These are phyloP conservation scores for Colletotrichum sidae DNA, from an alignment of 2,329 filamentous ascomycete species.

Conservation along the genomic window DNA sequence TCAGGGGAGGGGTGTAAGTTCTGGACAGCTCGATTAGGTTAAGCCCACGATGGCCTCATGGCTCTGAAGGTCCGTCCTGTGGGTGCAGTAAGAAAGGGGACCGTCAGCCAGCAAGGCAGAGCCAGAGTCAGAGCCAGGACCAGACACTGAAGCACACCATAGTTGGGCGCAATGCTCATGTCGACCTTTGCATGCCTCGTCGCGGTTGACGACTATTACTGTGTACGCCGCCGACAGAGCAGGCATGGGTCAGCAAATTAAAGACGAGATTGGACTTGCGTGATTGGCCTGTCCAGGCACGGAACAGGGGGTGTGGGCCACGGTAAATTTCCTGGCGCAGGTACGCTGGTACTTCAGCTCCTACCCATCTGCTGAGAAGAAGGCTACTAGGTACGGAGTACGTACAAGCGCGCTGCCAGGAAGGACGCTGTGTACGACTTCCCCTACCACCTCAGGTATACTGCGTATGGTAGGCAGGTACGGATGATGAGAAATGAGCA, in stretches of 20 bases:
- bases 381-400: background rate
- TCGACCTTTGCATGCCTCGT: constrained; percentile 29
- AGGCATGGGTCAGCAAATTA: constrained; percentile 31
- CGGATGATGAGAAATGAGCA: too few relatives aligned
- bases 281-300: constrained; percentile 19
- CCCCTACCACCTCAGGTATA: too few relatives aligned
- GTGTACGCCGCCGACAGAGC: constrained; percentile 22
- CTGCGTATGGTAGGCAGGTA: too few relatives aligned
- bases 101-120: constrained; percentile 1
- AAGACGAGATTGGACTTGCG: constrained; percentile 22
- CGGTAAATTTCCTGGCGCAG: constrained; percentile 31
- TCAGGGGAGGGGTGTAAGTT: background rate
- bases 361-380: background rate
- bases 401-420: too few relatives aligned
- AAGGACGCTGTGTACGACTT: too few relatives aligned
- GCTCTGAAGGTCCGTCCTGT: background rate
- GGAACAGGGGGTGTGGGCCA: constrained; percentile 20
- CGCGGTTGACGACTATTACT: constrained; percentile 30
- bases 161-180: constrained; percentile 31
- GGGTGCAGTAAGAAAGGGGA: background rate
- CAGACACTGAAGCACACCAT: constrained; percentile 8
- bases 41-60: constrained; percentile 12
- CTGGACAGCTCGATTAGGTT: constrained; percentile 6
- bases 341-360: constrained; percentile 12
- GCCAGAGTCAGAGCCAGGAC: background rate